phyloP scores from a whole-genome alignment of 2,329 filamentous ascomycete genomes.

The Neopestalotiopsis sp. region DNA sequence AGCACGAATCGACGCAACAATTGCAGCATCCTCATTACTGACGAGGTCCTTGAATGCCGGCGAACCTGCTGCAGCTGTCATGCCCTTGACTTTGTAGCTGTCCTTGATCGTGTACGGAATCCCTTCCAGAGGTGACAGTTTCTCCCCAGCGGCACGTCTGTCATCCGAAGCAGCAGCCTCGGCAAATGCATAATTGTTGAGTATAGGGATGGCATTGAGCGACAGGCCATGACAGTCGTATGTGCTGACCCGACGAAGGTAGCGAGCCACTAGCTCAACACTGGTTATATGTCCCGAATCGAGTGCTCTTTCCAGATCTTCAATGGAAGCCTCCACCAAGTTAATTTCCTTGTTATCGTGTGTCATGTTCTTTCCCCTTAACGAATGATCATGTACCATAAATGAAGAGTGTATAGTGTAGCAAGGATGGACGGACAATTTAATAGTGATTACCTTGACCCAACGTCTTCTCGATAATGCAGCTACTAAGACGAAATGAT shows the following conservation, averaged over 20 bases:
- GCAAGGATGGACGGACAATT: no score
- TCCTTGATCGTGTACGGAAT: slow-evolving; percentile 6
- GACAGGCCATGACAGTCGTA: slow-evolving; percentile 45
- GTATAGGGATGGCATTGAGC: no score
- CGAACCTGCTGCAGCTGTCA: not conserved
- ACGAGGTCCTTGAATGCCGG: slow-evolving; percentile 6
- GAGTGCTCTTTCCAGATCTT: slow-evolving; percentile 47
- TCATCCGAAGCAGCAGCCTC: no score
- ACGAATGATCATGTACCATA: no score
- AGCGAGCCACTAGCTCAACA: slow-evolving; percentile 49
- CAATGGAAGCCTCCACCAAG: slow-evolving; percentile 32
- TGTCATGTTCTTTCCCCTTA: no score
- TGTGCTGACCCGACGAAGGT: slow-evolving; percentile 50
- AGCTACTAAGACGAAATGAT: no score
- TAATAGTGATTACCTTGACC: no score
- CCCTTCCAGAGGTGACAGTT: slow-evolving; percentile 11
- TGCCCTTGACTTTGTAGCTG: slow-evolving; percentile 1
- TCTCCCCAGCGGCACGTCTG: no score
- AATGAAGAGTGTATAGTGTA: no score
- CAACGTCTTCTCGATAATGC: no score
- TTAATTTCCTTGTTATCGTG: no score
- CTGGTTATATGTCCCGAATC: slow-evolving; percentile 43
- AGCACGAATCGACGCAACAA: not conserved
- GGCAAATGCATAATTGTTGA: no score
- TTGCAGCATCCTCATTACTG: not conserved